These are phyloP conservation scores for Karstenula rhodostoma DNA, from an alignment of 2,329 filamentous ascomycete genomes.

Conservation along the genomic window DNA sequence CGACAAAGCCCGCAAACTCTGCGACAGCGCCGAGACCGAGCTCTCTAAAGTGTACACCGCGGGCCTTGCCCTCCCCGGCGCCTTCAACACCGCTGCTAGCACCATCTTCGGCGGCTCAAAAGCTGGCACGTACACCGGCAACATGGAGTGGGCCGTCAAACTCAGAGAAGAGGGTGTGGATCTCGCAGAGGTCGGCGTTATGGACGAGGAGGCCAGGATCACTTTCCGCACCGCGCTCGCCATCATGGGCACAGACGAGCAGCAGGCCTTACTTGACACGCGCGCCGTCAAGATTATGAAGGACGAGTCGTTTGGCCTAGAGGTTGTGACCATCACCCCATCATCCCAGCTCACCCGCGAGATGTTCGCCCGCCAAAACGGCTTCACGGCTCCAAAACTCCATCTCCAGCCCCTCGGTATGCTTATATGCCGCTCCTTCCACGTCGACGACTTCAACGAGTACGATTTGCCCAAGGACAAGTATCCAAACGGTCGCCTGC, in stretches of 20 bases:
- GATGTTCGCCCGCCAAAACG: slow-evolving; percentile 56
- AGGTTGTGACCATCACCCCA: slow-evolving; percentile 60
- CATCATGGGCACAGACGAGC: slow-evolving; percentile 54
- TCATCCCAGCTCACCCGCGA: slow-evolving; percentile 51
- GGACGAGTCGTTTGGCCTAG: slow-evolving; percentile 41
- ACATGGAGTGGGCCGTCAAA: slow-evolving; percentile 53
- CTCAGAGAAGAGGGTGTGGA: slow-evolving; percentile 27
- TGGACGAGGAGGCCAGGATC: slow-evolving; percentile 56
- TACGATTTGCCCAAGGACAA: slow-evolving; percentile 49
- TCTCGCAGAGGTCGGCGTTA: slow-evolving; percentile 49
- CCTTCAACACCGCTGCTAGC: slow-evolving; percentile 80
- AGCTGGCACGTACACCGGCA: slow-evolving; percentile 52
- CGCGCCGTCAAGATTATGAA: slow-evolving; percentile 28
- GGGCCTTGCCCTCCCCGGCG: slow-evolving; percentile 69
- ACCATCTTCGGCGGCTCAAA: slow-evolving; percentile 70
- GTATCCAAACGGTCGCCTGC: slow-evolving; percentile 33
- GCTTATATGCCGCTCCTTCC: slow-evolving; percentile 61
- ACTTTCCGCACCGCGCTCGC: slow-evolving; percentile 61
- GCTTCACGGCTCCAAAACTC: slow-evolving; percentile 45
- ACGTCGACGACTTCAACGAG: slow-evolving; percentile 50
- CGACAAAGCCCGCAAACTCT: slow-evolving; percentile 70
- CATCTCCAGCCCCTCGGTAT: slow-evolving; percentile 61
- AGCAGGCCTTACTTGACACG: slow-evolving; percentile 47
- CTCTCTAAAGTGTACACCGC: slow-evolving; percentile 67
- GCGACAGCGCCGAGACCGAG: slow-evolving; percentile 72